These are phyloP conservation scores for Amanita exitialis DNA, from an alignment of 768 basidiomycete species.

Conservation along the genomic window DNA sequence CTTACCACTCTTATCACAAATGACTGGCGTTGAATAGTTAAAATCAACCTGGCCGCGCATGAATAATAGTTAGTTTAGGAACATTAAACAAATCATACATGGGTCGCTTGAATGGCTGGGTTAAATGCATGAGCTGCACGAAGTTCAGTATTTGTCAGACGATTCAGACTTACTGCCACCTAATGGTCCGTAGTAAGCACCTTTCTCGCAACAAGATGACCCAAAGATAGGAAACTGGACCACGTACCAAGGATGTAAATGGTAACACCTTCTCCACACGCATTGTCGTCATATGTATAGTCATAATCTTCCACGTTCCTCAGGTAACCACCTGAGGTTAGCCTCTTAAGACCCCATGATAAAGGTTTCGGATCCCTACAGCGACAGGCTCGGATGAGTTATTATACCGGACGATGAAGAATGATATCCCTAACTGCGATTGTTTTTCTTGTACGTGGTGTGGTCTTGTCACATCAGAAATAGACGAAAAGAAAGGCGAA, in stretches of 20 bases:
- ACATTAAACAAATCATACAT: background rate
- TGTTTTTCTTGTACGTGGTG: too few species aligned
- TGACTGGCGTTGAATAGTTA: background rate
- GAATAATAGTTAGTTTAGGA: background rate
- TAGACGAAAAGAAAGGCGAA: too few species aligned
- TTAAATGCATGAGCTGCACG: background rate
- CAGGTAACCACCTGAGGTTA: background rate
- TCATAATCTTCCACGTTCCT: background rate
- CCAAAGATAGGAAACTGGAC: background rate
- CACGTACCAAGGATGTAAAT: background rate
- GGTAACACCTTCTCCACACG: background rate
- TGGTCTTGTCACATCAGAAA: too few species aligned
- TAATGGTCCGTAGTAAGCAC: background rate
- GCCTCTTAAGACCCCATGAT: background rate
- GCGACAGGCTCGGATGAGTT: too few species aligned
- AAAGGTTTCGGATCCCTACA: too few species aligned
- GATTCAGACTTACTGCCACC: background rate
- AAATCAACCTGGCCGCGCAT: background rate
- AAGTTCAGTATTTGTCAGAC: background rate
- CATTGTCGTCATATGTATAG: background rate
- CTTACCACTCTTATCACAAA: background rate
- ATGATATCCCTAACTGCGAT: too few species aligned
- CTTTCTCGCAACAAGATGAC: background rate
- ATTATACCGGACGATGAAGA: too few species aligned
- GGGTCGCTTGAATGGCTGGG: background rate